Percentiles rank a stretch among this genome's conserved stretches.
Evolutionary conservation across 2,329 filamentous ascomycete genomes (phyloP).

Genomic region (Neopestalotiopsis sp.): DNA sequence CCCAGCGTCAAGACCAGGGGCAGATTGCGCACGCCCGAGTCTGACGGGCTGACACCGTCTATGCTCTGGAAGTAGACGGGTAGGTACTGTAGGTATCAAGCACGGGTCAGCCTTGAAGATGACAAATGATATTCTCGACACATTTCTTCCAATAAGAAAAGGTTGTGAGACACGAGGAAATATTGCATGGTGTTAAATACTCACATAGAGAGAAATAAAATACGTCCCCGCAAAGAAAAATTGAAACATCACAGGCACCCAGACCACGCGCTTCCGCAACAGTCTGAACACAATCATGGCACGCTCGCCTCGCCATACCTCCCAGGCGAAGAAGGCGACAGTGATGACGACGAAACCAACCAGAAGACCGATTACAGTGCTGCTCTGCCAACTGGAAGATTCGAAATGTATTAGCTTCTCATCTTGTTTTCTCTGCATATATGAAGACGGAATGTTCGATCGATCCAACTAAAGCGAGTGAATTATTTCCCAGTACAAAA

Average conservation of each 20-base stretch:
- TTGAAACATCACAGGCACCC: constrained; percentile 38
- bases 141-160: too few relatives aligned
- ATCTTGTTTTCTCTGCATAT: too few relatives aligned
- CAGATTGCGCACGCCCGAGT: constrained; percentile 41
- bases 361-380: constrained; percentile 49
- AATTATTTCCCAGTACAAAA: too few relatives aligned
- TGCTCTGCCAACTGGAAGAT: constrained; percentile 41
- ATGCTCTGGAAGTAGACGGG: constrained; percentile 38
- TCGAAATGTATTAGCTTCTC: too few relatives aligned
- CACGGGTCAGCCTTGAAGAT: too few relatives aligned
- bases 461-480: too few relatives aligned
- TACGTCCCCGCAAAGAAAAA: not conserved
- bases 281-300: constrained; percentile 49
- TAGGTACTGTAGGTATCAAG: constrained; percentile 30
- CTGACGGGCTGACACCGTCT: constrained; percentile 35
- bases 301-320: constrained; percentile 39
- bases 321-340: constrained; percentile 45
- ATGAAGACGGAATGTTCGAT: too few relatives aligned
- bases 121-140: too few relatives aligned
- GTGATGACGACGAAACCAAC: constrained; percentile 45
- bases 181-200: too few relatives aligned
- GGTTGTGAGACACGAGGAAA: too few relatives aligned
- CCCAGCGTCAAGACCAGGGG: constrained; percentile 42
- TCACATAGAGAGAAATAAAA: constrained; percentile 30
- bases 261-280: constrained; percentile 45